Base-by-base conservation (phyloP, 2,329 filamentous ascomycete genomes). In the Atkinsonella hypoxylon region DNA sequence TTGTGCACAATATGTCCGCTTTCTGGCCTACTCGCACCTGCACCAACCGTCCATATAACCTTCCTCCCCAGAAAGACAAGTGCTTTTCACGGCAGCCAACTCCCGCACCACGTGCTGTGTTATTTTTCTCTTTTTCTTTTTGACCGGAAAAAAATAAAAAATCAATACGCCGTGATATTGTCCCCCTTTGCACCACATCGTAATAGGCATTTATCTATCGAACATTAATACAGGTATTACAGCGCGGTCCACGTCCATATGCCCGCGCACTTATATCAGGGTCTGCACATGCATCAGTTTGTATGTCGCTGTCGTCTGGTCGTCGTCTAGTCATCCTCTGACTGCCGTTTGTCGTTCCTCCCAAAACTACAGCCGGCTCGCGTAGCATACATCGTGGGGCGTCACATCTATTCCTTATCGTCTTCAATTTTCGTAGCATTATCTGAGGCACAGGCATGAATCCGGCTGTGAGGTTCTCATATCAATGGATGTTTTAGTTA, bases 141-240 rank as follows among this genome's bases (percentile, higher is more conserved):
- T 45, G 20, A 48, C 34, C 34, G 36, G 22, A 36, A 44, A 47
- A 50, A 45, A 22, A 26, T 7, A 26, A 26, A 26, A 26, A 26
- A 26, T 26, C 26, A 26, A 55, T 58, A 55, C 58, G 55, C 58
- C 51, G 49, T 56, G 49, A 54, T 55, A 55, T 53, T 51, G 36
- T 26, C 51, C 51, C 30, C 48, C 47, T 31, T 34, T 40, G 18
- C 40, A 50, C 48, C 39, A 45, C 59, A 58, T 61, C 57, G 52
- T 58, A 57, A 59, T 54, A 53, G 55, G 59, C 58, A 54, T 53
- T 54, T 47, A 32, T 43, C 43, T 62, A 66, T 67, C 59, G 61
- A 67, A 67, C 65, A 67, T 58, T 60, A 58, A 58, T 64, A 67
- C 64, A 65, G 61, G 58, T 60, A 62, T 66, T 67, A 66, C 58